Evolutionary conservation across 768 basidiomycete species (phyloP), one percentile per base, ranked within the genome.

Genomic region (Erythrobasidium yunnanense): DNA sequence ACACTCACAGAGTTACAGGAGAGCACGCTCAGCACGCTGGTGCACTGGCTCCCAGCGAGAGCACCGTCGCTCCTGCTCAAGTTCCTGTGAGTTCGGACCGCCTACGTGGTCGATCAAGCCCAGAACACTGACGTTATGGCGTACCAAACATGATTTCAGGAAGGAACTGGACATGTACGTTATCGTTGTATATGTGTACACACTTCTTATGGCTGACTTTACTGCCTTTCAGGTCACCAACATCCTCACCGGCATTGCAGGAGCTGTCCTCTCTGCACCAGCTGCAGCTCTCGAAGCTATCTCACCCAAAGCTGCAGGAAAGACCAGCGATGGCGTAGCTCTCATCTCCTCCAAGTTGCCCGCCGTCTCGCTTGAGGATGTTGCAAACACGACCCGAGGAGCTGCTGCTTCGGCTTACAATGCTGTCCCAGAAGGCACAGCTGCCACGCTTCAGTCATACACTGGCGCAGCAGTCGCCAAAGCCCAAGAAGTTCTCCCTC

Each of bases 211-310:
- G 11, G 38, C 38, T 42, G 11, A 42, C n/a, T 42, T 11, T 11
- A 13, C 8, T 51, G 49, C 8, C 49, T 25, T 13, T 18, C 67
- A 65, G 30, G 62, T 68, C 51, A 53, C 57, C 25, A 53, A 52
- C 15, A 30, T 68, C 22, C 29, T 68, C 52, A 38, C 67, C 18
- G 62, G 29, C 23, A 38, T 68, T 8, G 67, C 47, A n/a, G 67
- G 67, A 4, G 60, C 57, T 8, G 30, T 65, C 23, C 58, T 62
- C 33, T 66, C 63, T 25, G 67, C 67, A 15, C 67, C 67, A 20
- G 49, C 47, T 22, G 67, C 67, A 4, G 57, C 57, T 23, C 20
- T 46, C 7, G 67, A 68, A 45, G 57, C 38, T n/a, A 13, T 54
- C 25, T 52, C 63, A 4, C 60, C 60, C 27, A 49, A 29, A 50